Evolutionary conservation across 768 basidiomycete genomes (phyloP).

Genomic region (Boletus eberwhitei): DNA sequence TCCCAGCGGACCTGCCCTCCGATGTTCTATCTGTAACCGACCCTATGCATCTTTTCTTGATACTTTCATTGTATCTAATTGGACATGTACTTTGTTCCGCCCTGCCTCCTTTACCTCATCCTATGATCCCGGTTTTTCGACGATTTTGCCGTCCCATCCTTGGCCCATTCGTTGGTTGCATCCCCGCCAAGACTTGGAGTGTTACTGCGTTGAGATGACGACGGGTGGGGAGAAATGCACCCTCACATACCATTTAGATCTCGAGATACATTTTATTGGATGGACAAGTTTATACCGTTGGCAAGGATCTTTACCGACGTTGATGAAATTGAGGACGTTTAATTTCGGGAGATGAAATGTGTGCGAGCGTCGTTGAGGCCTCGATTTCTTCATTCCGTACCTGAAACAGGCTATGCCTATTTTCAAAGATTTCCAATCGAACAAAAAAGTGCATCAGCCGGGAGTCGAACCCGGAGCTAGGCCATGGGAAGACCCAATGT

Average conservation of each 20-base stretch:
- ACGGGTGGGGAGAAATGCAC: not conserved
- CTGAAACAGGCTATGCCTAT: too few species aligned
- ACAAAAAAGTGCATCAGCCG: slow-evolving; percentile 41
- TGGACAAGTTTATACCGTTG: slow-evolving; percentile 10
- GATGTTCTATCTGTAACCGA: slow-evolving; percentile 7
- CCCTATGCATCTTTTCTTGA: not conserved
- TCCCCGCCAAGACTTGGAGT: not conserved
- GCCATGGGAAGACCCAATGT: slow-evolving; percentile 85
- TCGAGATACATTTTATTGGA: slow-evolving; percentile 10
- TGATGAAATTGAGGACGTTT: too few species aligned
- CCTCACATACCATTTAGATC: slow-evolving; percentile 9
- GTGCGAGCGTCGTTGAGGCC: too few species aligned
- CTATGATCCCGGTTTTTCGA: not conserved
- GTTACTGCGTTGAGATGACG: not conserved
- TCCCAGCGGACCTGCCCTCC: not conserved
- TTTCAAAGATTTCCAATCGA: too few species aligned
- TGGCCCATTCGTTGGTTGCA: not conserved
- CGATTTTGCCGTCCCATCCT: not conserved
- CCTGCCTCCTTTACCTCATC: not conserved
- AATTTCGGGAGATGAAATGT: too few species aligned
- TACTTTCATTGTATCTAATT: slow-evolving; percentile 16
- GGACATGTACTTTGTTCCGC: slow-evolving; percentile 19
- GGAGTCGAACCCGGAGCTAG: slow-evolving; percentile 62
- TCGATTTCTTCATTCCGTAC: too few species aligned
- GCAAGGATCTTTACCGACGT: not conserved